phyloP scores from a whole-genome alignment of 2,329 filamentous ascomycete genomes.

The Fusarium penzigii region DNA sequence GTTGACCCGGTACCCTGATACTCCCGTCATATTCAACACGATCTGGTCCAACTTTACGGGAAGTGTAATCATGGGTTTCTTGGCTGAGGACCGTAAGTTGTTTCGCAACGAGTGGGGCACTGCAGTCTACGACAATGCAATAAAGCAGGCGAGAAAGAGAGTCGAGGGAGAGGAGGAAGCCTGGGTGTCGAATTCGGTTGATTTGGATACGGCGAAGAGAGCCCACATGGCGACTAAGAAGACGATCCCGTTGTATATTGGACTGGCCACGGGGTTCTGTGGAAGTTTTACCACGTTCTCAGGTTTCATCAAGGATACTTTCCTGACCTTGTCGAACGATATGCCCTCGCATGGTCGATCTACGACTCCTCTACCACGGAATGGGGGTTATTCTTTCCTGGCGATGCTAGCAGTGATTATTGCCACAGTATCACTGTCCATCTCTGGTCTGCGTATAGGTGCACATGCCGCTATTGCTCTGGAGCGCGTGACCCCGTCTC shows the following conservation, averaged over 20 bases:
- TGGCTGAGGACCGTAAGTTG: conserved; percentile 74
- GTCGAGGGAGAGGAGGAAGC: conserved; percentile 41
- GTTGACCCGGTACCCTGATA: conserved; percentile 76
- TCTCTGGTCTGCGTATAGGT: conserved; percentile 70
- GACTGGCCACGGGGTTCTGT: conserved; percentile 83
- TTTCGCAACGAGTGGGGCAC: conserved; percentile 70
- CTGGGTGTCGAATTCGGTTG: conserved; percentile 23
- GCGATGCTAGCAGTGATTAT: conserved; percentile 76
- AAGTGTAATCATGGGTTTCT: conserved; percentile 80
- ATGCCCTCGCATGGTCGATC: conserved; percentile 46
- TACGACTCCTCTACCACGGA: conserved; percentile 50
- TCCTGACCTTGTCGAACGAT: conserved; percentile 77
- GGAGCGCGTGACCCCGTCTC: conserved; percentile 57
- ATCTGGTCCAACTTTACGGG: conserved; percentile 89
- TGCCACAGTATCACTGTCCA: conserved; percentile 68
- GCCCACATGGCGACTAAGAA: conserved; percentile 71
- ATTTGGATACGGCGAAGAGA: conserved; percentile 52
- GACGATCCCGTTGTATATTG: conserved; percentile 85
- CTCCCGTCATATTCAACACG: conserved; percentile 71
- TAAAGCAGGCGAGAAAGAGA: conserved; percentile 34
- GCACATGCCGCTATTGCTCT: conserved; percentile 71
- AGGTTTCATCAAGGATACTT: conserved; percentile 77
- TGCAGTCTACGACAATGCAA: conserved; percentile 39
- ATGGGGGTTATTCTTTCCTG: conserved; percentile 80
- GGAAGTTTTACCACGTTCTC: conserved; percentile 92